phyloP scores from a whole-genome alignment of 768 basidiomycete genomes.

The Grammothele lineata region DNA sequence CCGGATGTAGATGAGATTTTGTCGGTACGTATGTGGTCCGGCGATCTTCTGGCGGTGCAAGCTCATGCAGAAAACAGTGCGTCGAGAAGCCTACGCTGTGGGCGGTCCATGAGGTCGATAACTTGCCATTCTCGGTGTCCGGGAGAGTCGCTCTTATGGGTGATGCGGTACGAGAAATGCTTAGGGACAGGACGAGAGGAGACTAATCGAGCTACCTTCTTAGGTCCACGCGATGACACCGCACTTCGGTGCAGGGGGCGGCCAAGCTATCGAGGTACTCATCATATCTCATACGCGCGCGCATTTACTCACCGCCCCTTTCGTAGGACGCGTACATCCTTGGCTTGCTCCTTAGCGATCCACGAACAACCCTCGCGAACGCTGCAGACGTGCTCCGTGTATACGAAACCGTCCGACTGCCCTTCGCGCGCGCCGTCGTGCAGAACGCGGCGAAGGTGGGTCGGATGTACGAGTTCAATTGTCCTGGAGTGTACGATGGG shows the following conservation, averaged over 20 bases:
- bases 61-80: conserved; percentile 5
- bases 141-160: conserved; percentile 28
- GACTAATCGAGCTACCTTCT: neutral
- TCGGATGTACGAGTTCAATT: conserved; percentile 21
- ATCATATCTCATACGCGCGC: too few relatives aligned
- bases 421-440: conserved; percentile 15
- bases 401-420: conserved; percentile 21
- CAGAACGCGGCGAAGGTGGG: conserved; percentile 12
- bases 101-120: conserved; percentile 24
- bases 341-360: conserved; percentile 17
- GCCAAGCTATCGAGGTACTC: conserved; percentile 28
- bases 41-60: too few relatives aligned
- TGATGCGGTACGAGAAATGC: conserved; percentile 21
- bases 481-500: conserved; percentile 13
- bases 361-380: conserved; percentile 8
- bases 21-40: conserved; percentile 10
- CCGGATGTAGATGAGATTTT: conserved; percentile 21
- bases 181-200: neutral
- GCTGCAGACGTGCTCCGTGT: conserved; percentile 13
- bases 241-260: conserved; percentile 27
- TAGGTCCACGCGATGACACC: conserved; percentile 27
- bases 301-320: too few relatives aligned
- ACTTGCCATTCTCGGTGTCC: conserved; percentile 19
- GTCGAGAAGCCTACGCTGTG: conserved; percentile 22
- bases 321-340: conserved; percentile 25